Evolutionary conservation across 2,329 filamentous ascomycete genomes (phyloP), one percentile per base, ranked within the genome.

Genomic region (Talaromyces sp.): DNA sequence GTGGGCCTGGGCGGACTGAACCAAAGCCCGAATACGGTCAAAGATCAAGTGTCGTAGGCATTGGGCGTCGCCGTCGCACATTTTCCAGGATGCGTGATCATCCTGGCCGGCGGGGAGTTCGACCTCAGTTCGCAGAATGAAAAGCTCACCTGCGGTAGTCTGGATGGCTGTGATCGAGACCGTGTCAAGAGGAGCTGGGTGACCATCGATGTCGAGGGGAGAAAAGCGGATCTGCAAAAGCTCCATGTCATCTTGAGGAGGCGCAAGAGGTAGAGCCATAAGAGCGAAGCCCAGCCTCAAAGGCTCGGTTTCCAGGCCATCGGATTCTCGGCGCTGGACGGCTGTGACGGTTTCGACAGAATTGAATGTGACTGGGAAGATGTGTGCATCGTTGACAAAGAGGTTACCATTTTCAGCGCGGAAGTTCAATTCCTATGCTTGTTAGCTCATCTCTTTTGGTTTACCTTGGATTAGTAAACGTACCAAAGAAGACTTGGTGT

Each of bases 141-240:
- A 74, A 3, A 79, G 71, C 37, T 76, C 73, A 50, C 76, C 76
- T 9, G 72, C 68, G 11, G 69, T 67, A 35, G 75, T 73, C 59
- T 76, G 73, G 62, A 82, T 70, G 19, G 81, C 70, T 39, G 73
- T 75, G 50, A 82, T 73, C 35, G 75, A 73, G 48, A 82, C 70
- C 14, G 79, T 79, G 64, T 81, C 76, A n/a, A 81, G 72, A 19
- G 79, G 78, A 10, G 81, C 78, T 0, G 80, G 79, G 57, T 76
- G 73, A 33, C 74, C 71, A 48, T 77, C 76, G 19, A 82, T 70
- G 62, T 80, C 79, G 33, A 82, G 74, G 41, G 81, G 74, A n/a
- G 79, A 82, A 69, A 82, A 80, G 45, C 78, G 75, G 65, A 82
- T 69, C 11, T 75, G 72, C 2, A 78, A 67, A 27, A 82, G 67